Evolutionary conservation across 768 basidiomycete species (phyloP), one percentile per base, ranked within the genome.

Genomic region (Tremella mesenterica): DNA sequence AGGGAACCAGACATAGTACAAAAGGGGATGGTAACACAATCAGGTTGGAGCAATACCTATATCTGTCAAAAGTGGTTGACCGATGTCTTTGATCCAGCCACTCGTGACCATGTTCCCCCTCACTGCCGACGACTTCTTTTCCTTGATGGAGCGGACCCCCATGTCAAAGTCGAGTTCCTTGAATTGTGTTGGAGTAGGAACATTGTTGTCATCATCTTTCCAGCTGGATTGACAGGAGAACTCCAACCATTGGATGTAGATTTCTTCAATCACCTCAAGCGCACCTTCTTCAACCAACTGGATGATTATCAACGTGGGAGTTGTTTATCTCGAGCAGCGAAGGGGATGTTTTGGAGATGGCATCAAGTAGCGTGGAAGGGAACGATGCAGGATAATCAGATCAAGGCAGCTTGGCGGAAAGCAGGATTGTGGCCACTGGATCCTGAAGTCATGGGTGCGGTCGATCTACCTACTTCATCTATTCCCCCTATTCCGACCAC

Each of bases 171-270:
- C 2, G 51, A 44, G 4, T 48, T 53, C 45, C 38, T 57, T 14
- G 56, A 52, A 14, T 50, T 36, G 14, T 57, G 56, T 30, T 49
- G 51, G 51, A 52, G 44, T 2, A 23, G 52, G 4, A 53, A 53
- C 47, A 57, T 57, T 26, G 47, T 43, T 18, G 18, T n/a, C 43
- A 43, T 57, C 39, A 29, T 57, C 20, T 18, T 57, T 18, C 56
- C 56, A 31, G 56, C 51, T 16, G 34, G 48, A 25, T 26, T 53
- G 27, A 52, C 36, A 29, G 50, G 38, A 8, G 8, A n/a, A 18
- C 45, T 53, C 44, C 56, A 57, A 30, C 56, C 56, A 7, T 41
- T 57, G 1, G 51, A 53, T 38, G 56, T 57, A 27, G 46, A 53
- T 44, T 48, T 57, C 49, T 57, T 57, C 56, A 48, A 44, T 28